These are phyloP conservation scores for Malbranchea cinnamomea DNA, from an alignment of 2,329 filamentous ascomycete genomes.

Conservation along the genomic window DNA sequence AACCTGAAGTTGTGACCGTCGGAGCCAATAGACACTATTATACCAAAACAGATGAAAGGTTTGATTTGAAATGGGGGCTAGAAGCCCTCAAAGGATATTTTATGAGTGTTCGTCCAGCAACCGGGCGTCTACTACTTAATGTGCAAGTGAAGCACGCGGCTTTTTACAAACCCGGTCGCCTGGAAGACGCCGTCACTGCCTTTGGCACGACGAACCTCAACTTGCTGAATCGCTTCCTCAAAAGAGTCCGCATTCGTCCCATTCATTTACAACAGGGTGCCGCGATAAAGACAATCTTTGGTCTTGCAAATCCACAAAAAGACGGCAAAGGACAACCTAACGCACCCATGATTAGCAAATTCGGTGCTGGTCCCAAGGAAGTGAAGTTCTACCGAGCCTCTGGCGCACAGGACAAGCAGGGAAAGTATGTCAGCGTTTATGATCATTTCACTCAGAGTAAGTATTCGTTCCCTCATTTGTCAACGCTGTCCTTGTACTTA, in stretches of 20 bases:
- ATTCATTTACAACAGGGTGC: constrained; percentile 25
- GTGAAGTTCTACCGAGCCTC: constrained; percentile 40
- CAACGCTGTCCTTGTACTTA: constrained; percentile 1
- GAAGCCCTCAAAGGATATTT: constrained; percentile 47
- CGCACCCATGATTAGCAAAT: constrained; percentile 20
- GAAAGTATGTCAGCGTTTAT: constrained; percentile 35
- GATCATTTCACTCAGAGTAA: constrained; percentile 34
- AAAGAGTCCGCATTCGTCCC: constrained; percentile 25
- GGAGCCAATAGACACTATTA: constrained; percentile 41
- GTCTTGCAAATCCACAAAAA: constrained; percentile 26
- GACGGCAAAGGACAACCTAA: constrained; percentile 23
- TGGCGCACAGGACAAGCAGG: constrained; percentile 14
- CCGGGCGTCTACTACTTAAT: constrained; percentile 44
- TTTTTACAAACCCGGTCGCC: constrained; percentile 37
- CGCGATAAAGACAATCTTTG: constrained; percentile 32
- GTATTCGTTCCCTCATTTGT: constrained; percentile 8
- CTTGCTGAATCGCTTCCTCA: constrained; percentile 23
- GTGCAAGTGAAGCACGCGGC: constrained; percentile 47
- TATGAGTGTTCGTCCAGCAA: constrained; percentile 44
- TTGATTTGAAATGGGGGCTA: constrained; percentile 36
- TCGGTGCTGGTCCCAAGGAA: constrained; percentile 35
- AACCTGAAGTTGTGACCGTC: constrained; percentile 28
- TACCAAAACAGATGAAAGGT: constrained; percentile 16
- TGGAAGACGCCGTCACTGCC: constrained; percentile 24
- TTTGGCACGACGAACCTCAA: constrained; percentile 9